Evolutionary conservation across 192 early-diverging fungal species (phyloP).

Genomic region (Mortierella claussenii): DNA sequence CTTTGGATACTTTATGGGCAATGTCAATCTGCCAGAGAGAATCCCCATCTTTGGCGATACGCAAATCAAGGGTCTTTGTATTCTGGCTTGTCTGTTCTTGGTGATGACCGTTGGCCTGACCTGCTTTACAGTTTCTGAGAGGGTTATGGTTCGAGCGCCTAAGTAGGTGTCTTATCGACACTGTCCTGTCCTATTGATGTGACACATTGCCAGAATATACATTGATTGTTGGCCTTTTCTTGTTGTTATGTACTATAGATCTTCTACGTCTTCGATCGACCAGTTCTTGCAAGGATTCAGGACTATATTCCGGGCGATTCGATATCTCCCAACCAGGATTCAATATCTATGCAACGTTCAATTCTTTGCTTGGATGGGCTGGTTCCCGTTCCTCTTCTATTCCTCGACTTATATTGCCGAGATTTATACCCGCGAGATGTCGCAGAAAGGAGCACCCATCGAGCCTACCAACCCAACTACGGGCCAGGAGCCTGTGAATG

Average conservation of each 20-base stretch:
- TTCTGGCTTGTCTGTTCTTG: constrained; percentile 77
- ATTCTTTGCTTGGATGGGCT: constrained; percentile 96
- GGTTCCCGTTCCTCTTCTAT: constrained; percentile 95
- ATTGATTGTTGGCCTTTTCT: too few relatives aligned
- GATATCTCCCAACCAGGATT: constrained; percentile 75
- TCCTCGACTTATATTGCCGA: constrained; percentile 70
- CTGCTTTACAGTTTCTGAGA: constrained; percentile 73
- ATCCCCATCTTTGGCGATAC: constrained; percentile 81
- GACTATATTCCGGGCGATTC: constrained; percentile 57
- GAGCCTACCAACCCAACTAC: constrained; percentile 13
- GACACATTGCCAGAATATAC: too few relatives aligned
- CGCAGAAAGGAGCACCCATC: constrained; percentile 5
- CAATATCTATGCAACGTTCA: constrained; percentile 90
- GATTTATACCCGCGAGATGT: constrained; percentile 51
- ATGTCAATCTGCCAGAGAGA: constrained; percentile 73
- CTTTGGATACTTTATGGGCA: constrained; percentile 91
- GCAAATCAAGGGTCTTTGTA: constrained; percentile 86
- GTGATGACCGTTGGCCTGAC: constrained; percentile 70
- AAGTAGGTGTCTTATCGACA: constrained; percentile 19
- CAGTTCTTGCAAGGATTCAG: constrained; percentile 32
- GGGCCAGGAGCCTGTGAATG: constrained; percentile 10
- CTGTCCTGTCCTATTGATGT: not conserved
- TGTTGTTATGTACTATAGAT: constrained; percentile 8
- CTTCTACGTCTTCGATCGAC: constrained; percentile 18
- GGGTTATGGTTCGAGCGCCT: constrained; percentile 37